Evolutionary conservation across 805 yeast species (phyloP).

Genomic region (Lipomyces starkeyi): DNA sequence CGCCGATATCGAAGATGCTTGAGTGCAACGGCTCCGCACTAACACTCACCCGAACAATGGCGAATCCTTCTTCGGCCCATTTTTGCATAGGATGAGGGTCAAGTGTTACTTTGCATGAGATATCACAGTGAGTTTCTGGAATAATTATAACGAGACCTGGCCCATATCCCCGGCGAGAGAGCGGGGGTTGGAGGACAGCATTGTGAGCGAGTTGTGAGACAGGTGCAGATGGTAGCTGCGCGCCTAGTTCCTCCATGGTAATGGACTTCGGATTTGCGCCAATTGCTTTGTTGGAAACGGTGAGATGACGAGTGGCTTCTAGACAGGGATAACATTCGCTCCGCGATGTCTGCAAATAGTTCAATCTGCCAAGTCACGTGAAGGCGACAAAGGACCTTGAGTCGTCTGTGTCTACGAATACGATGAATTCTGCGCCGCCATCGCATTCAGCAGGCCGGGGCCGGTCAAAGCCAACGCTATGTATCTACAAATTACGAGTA

Average conservation of each 20-base stretch:
- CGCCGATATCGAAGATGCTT: not conserved
- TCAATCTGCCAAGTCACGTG: too few species aligned
- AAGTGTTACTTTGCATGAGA: not conserved
- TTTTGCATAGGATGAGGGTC: slow-evolving; percentile 1
- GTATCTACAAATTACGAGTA: too few species aligned
- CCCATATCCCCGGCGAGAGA: not conserved
- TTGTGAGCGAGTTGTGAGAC: not conserved
- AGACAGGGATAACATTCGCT: too few species aligned
- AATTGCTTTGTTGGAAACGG: too few species aligned
- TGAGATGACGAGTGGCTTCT: too few species aligned
- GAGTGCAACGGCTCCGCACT: not conserved
- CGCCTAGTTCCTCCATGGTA: not conserved
- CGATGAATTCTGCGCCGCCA: too few species aligned
- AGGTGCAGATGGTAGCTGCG: not conserved
- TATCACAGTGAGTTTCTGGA: not conserved
- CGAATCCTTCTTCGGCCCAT: slow-evolving; percentile 1
- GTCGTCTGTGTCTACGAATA: too few species aligned
- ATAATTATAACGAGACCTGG: not conserved
- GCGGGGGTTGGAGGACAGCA: not conserved
- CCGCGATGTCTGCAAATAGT: too few species aligned
- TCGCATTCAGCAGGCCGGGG: too few species aligned
- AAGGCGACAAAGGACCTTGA: too few species aligned
- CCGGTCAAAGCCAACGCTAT: too few species aligned
- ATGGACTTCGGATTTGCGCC: not conserved
- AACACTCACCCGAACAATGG: not conserved